Evolutionary conservation across 192 early-diverging fungal species (phyloP), one percentile per base, ranked within the genome.

Genomic region (Coemansia sp.): DNA sequence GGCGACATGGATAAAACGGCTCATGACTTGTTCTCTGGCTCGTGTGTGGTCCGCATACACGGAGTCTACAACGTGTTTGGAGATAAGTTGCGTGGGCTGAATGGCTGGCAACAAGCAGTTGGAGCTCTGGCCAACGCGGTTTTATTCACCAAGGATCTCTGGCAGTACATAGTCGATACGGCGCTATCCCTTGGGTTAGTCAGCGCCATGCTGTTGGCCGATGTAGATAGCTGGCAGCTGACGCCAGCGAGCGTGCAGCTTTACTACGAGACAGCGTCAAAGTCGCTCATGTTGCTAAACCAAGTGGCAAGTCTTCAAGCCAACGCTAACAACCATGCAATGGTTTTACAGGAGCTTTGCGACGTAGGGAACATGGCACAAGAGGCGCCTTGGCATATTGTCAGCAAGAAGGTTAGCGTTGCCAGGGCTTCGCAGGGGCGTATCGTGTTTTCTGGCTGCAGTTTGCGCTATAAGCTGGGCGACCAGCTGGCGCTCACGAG

Each of bases 401-500:
- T 19, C 21, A 19, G 50, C 4, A 3, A 32, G 12, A 1, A 11
- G 19, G 6, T 14, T 17, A 21, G 34, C 32, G 4, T 66, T 71
- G 76, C 63, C 12, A 25, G 1, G 23, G 12, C 60, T 9, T 25
- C 17, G 11, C 41, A 36, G n/a, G 76, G 76, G n/a, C 50, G 23
- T 7, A 67, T 78, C 51, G 19, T 41, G 19, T 78, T 78, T 31
- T 19, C 45, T 0, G 14, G 14, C 31, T 70, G 62, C 68, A 48
- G 44, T 19, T 31, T 78, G 67, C 72, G 72, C 50, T 78, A 73
- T 38, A 66, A 21, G 21, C 12, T 9, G 23, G 63, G 48, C 32
- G 19, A 69, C 27, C 14, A 48, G 37, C 67, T 67, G n/a, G 86
- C 84, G 25, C 75, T 91, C 2, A 67, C 72, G 12, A 55, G 75